Conservation (phyloP, 1,139 yeast genomes). For the Kurtzmaniella quercitrusa region DNA sequence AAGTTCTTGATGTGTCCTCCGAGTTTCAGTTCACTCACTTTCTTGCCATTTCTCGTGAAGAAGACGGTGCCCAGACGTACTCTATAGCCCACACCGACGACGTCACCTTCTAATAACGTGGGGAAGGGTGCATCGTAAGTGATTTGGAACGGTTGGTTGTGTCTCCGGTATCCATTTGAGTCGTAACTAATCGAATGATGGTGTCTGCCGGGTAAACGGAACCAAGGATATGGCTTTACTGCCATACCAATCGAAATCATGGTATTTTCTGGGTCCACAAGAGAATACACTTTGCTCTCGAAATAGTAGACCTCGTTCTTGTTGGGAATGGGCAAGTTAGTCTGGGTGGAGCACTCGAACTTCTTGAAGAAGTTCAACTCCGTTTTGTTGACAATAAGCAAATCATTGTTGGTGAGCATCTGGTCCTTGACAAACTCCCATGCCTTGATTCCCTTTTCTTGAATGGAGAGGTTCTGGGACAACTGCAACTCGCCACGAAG, state of each 20-base stretch:
- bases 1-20: conserved; percentile 64
- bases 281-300: conserved; percentile 62
- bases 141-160: conserved; percentile 47
- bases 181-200: conserved; percentile 48
- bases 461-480: conserved; percentile 59
- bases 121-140: conserved; percentile 42
- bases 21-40: conserved; percentile 57
- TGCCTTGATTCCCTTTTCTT: conserved; percentile 89
- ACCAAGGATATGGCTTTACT: conserved; percentile 54
- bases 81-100: conserved; percentile 63
- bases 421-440: conserved; percentile 85
- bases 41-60: conserved; percentile 68
- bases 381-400: conserved; percentile 63
- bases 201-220: conserved; percentile 55
- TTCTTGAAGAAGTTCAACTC: conserved; percentile 72
- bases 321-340: conserved; percentile 84
- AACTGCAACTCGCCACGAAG: conserved; percentile 39
- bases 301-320: conserved; percentile 87
- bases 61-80: conserved; percentile 58
- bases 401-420: conserved; percentile 54
- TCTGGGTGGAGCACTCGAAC: conserved; percentile 72
- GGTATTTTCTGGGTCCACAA: conserved; percentile 54
- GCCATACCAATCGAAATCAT: conserved; percentile 44
- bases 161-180: conserved; percentile 48
- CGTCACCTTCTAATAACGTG: conserved; percentile 51